These are phyloP conservation scores for Elongisporangium senticosum DNA, from an alignment of 352 stramenopile genomes.

Conservation along the genomic window DNA sequence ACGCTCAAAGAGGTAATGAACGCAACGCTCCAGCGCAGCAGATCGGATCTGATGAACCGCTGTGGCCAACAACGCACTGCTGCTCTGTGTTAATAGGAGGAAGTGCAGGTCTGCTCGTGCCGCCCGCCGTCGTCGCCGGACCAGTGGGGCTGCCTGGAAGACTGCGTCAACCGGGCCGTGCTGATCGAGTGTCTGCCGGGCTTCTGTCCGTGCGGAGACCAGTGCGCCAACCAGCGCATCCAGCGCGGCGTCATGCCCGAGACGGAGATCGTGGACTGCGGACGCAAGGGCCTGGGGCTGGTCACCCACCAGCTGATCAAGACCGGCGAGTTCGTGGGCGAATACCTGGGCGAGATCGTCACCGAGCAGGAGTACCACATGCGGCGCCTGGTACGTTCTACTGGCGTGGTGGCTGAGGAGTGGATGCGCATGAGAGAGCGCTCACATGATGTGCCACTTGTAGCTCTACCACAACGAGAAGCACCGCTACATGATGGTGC, in stretches of 20 bases:
- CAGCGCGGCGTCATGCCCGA: constrained; percentile 52
- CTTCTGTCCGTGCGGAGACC: constrained; percentile 56
- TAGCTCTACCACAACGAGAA: constrained; percentile 82
- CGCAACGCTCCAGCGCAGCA: background rate
- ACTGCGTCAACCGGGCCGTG: constrained; percentile 74
- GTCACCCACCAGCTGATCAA: constrained; percentile 40
- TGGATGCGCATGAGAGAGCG: background rate
- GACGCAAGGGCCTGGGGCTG: constrained; percentile 60
- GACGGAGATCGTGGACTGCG: constrained; percentile 46
- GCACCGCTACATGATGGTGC: constrained; percentile 81
- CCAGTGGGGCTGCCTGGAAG: constrained; percentile 55
- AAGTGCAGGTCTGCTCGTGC: constrained; percentile 62
- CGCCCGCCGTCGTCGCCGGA: constrained; percentile 20
- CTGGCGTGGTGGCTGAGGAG: background rate
- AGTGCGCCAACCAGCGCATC: constrained; percentile 75
- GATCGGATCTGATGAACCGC: too few species aligned
- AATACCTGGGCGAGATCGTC: constrained; percentile 85
- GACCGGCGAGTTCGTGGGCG: constrained; percentile 58
- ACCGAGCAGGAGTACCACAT: constrained; percentile 81
- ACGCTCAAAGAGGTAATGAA: constrained; percentile 31
- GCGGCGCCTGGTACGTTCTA: constrained; percentile 48
- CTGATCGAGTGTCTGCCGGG: constrained; percentile 61
- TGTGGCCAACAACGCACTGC: background rate
- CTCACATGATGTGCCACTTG: background rate
- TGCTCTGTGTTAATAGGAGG: constrained; percentile 34